Evolutionary conservation across 2,329 filamentous ascomycete genomes (phyloP).

Genomic region (Botryotinia calthae): DNA sequence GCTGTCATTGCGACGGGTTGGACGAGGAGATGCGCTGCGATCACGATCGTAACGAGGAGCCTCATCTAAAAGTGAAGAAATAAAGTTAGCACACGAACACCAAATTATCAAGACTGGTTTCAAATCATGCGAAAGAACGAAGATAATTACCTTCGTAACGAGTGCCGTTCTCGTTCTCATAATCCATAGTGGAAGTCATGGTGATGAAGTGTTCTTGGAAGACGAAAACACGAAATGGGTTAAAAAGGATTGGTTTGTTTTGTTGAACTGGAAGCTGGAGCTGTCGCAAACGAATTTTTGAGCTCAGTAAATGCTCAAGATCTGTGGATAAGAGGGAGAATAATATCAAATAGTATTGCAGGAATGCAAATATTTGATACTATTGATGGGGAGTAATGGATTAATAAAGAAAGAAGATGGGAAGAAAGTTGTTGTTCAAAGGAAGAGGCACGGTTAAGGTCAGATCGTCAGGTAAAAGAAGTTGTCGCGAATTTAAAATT

Average conservation of each 20-base stretch:
- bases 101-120: not conserved
- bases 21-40: slow-evolving; percentile 63
- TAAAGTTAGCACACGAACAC: slow-evolving; percentile 20
- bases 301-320: slow-evolving; percentile 20
- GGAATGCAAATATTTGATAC: slow-evolving; percentile 6
- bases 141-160: slow-evolving; percentile 58
- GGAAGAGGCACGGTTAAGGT: slow-evolving; percentile 12
- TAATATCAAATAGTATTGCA: not conserved
- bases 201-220: slow-evolving; percentile 28
- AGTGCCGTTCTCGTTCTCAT: slow-evolving; percentile 65
- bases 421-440: slow-evolving; percentile 17
- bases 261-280: slow-evolving; percentile 4
- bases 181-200: slow-evolving; percentile 61
- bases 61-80: slow-evolving; percentile 50
- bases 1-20: slow-evolving; percentile 54
- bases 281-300: slow-evolving; percentile 21
- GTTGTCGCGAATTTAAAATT: slow-evolving; percentile 20
- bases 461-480: slow-evolving; percentile 19
- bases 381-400: not conserved
- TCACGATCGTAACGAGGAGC: slow-evolving; percentile 65
- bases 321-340: slow-evolving; percentile 2
- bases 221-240: slow-evolving; percentile 14
- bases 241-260: not conserved
- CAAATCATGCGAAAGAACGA: not conserved
- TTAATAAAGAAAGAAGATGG: slow-evolving; percentile 10